These are phyloP conservation scores for Bruguiera parviflora DNA, from an alignment of 345 rosid species.

Conservation along the genomic window DNA sequence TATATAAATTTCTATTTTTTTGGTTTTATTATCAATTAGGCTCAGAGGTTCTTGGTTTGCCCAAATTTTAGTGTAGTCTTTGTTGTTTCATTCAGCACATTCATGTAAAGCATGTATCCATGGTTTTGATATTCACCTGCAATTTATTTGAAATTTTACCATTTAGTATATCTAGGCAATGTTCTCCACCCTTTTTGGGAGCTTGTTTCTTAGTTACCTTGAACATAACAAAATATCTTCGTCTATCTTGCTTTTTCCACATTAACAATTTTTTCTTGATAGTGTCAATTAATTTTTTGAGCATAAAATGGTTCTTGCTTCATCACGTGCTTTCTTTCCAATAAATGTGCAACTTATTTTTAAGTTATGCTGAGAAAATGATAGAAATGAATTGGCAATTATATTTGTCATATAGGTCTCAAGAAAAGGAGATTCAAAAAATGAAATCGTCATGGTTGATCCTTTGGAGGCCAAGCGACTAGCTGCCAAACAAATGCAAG, in stretches of 20 bases:
- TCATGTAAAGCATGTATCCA: too few relatives aligned
- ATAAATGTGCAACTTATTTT: background rate
- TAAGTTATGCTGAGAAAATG: background rate
- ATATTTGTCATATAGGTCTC: constrained; percentile 33
- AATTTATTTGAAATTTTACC: too few relatives aligned
- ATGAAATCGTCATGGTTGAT: constrained; percentile 75
- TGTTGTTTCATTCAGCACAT: too few relatives aligned
- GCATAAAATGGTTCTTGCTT: background rate
- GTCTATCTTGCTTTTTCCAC: background rate
- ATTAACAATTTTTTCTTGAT: background rate
- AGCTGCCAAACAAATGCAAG: constrained; percentile 72
- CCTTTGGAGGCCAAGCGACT: constrained; percentile 83
- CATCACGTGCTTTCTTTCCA: background rate
- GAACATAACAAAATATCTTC: background rate
- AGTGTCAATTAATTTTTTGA: background rate
- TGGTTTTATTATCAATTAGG: background rate
- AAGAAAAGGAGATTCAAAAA: constrained; percentile 30
- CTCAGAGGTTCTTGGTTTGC: too few relatives aligned
- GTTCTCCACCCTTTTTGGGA: too few relatives aligned
- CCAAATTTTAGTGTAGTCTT: too few relatives aligned
- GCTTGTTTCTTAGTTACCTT: too few relatives aligned
- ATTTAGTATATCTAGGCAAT: too few relatives aligned
- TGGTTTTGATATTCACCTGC: too few relatives aligned
- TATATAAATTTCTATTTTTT: background rate
- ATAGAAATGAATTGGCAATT: background rate